phyloP scores from a whole-genome alignment of 352 stramenopile genomes.

The Aphanomyces euteiches region DNA sequence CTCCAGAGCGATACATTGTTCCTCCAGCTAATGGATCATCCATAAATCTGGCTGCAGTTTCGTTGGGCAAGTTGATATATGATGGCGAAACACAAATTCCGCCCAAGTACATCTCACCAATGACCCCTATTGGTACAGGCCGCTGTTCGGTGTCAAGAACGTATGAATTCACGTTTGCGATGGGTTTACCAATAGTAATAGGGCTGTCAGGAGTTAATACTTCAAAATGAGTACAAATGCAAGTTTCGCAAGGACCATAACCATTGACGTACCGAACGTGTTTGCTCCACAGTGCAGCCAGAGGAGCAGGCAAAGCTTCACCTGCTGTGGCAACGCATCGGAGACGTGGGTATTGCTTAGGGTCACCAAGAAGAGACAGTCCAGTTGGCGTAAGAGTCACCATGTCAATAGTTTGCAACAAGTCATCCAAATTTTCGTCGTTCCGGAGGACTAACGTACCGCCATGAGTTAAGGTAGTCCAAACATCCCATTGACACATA shows the following conservation, averaged over 20 bases:
- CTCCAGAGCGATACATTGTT: not conserved
- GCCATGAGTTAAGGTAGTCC: no score
- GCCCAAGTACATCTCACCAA: not conserved
- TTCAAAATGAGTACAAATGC: not conserved
- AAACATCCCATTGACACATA: no score
- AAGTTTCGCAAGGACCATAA: not conserved
- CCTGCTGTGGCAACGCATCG: not conserved
- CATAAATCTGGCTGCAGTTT: not conserved
- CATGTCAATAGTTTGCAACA: not conserved
- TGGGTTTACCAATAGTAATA: not conserved
- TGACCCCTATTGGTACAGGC: conserved; percentile 44
- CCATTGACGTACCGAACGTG: not conserved
- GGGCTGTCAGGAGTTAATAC: not conserved
- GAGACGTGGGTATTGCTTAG: not conserved
- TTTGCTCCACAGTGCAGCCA: not conserved
- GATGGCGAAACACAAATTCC: not conserved
- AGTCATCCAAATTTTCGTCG: no score
- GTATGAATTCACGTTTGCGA: not conserved
- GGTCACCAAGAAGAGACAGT: not conserved
- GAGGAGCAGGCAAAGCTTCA: not conserved
- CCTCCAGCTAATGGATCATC: not conserved
- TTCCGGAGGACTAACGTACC: no score
- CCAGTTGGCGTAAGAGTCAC: not conserved
- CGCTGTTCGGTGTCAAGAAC: conserved; percentile 24
- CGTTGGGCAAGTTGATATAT: not conserved